Percentiles rank a stretch among this genome's conserved stretches.
These are phyloP conservation scores for Citrullus colocynthis DNA, from an alignment of 306 rosid species.

Conservation along the genomic window DNA sequence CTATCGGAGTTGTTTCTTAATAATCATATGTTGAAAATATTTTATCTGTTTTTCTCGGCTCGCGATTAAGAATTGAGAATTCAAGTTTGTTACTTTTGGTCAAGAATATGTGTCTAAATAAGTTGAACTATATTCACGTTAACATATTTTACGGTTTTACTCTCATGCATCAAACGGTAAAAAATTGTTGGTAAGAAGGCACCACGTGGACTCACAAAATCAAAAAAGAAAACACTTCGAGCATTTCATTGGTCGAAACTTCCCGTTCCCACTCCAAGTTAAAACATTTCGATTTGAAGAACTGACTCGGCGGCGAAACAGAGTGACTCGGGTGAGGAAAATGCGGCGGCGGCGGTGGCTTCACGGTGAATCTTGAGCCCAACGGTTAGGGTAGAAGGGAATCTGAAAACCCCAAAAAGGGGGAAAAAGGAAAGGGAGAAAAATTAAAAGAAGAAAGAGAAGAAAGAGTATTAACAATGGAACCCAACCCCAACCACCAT, in stretches of 20 bases:
- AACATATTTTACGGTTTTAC: too few relatives aligned
- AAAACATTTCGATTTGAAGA: background rate
- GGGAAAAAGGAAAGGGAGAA: background rate
- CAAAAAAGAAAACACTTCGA: background rate
- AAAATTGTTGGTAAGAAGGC: background rate
- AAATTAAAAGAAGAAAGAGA: conserved; percentile 2
- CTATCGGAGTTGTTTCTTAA: too few relatives aligned
- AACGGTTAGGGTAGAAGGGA: background rate
- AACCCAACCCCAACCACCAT: conserved; percentile 1
- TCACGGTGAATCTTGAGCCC: conserved; percentile 9
- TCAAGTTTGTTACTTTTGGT: too few relatives aligned
- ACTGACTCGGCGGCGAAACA: background rate
- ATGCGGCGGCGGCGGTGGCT: conserved; percentile 3
- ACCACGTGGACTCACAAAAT: background rate
- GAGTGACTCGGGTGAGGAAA: background rate
- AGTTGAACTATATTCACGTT: too few relatives aligned
- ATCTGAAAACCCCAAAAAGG: background rate
- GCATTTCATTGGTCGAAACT: background rate
- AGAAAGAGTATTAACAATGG: background rate
- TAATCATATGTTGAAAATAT: too few relatives aligned
- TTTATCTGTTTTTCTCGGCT: too few relatives aligned
- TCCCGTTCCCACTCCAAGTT: background rate
- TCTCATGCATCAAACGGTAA: too few relatives aligned
- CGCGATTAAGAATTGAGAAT: too few relatives aligned
- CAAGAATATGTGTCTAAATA: too few relatives aligned